Evolutionary conservation across 2,329 filamentous ascomycete genomes (phyloP), one percentile per base, ranked within the genome.

Genomic region (Escovopsis sp.): DNA sequence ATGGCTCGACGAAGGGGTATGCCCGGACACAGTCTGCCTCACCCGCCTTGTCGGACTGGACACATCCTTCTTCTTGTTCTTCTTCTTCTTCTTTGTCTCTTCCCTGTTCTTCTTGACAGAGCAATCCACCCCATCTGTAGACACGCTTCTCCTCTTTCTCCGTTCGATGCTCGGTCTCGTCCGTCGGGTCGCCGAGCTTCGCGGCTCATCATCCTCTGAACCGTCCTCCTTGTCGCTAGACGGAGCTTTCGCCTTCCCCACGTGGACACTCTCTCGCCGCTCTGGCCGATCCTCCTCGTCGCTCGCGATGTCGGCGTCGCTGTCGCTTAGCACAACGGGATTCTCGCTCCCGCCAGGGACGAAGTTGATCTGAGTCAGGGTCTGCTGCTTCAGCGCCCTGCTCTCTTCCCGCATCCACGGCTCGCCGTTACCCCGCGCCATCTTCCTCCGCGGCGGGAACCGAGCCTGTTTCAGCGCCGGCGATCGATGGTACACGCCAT

Each of bases 281-380:
- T 38, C 38, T n/a, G 15, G 33, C 37, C 50, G 49, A 32, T 53
- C 53, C 33, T 51, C 45, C 11, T 50, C 43, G 36, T 49, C 48
- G n/a, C 12, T n/a, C 8, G 30, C 12, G 12, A 43, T 48, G 10
- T 55, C 51, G 15, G 47, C 49, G 33, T 59, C 55, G 42, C 52
- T 58, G 35, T 58, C 55, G 38, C 52, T 56, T 19, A 54, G 40
- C 18, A 55, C 47, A 15, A 52, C 51, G 9, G 49, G 51, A 6
- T 56, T 53, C 15, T 53, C 59, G 12, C 56, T 55, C n/a, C 57
- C 55, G 47, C 56, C 59, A 33, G 53, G 61, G 15, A 61, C 59
- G 52, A 59, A 64, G 38, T 61, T 59, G 36, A 66, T 59, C 48
- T 68, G 65, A 5, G 64, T 68, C 19, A 68, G 48, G 1, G 64